A percentile compares a stretch with the other conserved stretches of the same genome.
These are phyloP conservation scores for Nannochloropsis oceanica DNA, from an alignment of 108 stramenopile species.

Conservation along the genomic window DNA sequence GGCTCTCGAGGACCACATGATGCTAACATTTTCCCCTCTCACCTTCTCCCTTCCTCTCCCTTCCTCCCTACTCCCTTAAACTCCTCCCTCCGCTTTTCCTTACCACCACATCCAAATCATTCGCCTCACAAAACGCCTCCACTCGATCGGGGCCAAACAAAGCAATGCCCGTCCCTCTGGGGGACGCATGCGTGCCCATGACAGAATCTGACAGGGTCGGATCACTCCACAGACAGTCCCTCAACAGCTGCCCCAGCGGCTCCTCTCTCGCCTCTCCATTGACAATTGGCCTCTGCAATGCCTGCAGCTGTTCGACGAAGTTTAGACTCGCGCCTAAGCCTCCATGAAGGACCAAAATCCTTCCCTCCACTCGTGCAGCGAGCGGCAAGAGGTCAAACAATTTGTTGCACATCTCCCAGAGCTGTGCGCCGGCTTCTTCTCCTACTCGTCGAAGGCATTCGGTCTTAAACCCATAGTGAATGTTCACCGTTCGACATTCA, in stretches of 20 bases:
- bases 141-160: background rate
- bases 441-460: background rate
- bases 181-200: background rate
- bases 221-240: background rate
- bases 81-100: background rate
- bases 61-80: background rate
- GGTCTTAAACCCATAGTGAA: background rate
- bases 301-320: background rate
- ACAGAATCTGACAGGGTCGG: background rate
- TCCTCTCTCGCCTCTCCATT: background rate
- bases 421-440: background rate
- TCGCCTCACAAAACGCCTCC: background rate
- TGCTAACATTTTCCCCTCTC: too few species aligned
- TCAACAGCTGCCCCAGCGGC: background rate
- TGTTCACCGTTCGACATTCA: background rate
- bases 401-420: background rate
- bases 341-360: slow-evolving; percentile 1
- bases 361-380: background rate
- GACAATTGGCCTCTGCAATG: background rate
- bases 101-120: background rate
- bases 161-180: background rate
- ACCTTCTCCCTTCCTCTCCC: background rate
- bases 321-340: background rate
- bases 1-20: too few species aligned
- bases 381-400: background rate